Evolutionary conservation across 805 yeast genomes (phyloP).

Genomic region (Kurtzmaniella cleridarum): DNA sequence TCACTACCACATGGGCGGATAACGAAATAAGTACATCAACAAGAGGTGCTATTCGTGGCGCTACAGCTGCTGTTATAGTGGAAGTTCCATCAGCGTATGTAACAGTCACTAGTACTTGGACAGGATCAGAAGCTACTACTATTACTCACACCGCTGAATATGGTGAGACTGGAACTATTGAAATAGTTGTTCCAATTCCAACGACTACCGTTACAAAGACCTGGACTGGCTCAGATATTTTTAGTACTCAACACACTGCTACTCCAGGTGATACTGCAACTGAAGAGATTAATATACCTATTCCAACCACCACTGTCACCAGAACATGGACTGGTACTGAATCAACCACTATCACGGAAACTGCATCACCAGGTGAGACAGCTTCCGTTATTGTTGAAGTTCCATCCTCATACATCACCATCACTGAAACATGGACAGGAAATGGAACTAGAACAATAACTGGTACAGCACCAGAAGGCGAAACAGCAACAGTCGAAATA

Average conservation of each 20-base stretch:
- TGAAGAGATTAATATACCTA: neutral
- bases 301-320: constrained; percentile 1
- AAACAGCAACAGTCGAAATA: constrained; percentile 5
- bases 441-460: constrained; percentile 2
- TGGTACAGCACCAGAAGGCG: neutral
- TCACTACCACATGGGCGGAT: constrained; percentile 1
- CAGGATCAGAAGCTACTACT: constrained; percentile 8
- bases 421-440: constrained; percentile 6
- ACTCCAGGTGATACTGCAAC: constrained; percentile 4
- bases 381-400: constrained; percentile 9
- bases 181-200: constrained; percentile 6
- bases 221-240: constrained; percentile 1
- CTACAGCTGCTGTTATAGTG: constrained; percentile 5
- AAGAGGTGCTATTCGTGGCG: constrained; percentile 3
- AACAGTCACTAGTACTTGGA: constrained; percentile 6
- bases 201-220: neutral
- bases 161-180: constrained; percentile 6
- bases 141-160: neutral
- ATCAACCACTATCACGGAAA: constrained; percentile 1
- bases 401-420: constrained; percentile 6
- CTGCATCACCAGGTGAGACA: constrained; percentile 7
- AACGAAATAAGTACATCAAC: neutral
- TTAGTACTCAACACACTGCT: neutral
- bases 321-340: neutral
- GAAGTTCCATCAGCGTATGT: constrained; percentile 4